Evolutionary conservation across 2,329 filamentous ascomycete genomes (phyloP), one percentile per base, ranked within the genome.

Genomic region (Colletotrichum cereale): DNA sequence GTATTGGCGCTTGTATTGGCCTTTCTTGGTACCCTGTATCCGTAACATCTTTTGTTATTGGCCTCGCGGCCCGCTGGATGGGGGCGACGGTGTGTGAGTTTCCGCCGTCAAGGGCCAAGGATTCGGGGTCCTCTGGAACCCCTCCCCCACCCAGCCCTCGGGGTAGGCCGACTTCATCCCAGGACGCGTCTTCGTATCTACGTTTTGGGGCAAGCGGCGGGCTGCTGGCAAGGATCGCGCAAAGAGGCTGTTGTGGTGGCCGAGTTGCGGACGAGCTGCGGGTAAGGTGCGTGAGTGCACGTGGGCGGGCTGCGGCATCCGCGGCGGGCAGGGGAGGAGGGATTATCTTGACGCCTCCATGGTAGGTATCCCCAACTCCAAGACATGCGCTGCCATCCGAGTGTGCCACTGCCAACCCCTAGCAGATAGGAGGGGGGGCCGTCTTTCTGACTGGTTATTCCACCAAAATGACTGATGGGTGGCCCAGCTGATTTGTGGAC

Each of bases 1-100:
- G 61, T 48, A 67, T 62, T 50, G 67, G 63, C 67, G 63, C 36
- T 44, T 57, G 34, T 71, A 64, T 71, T 71, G 68, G 64, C 64
- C 68, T 47, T 58, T 36, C 57, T 67, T 71, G 68, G 68, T 47
- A 57, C 38, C n/a, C n/a, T n/a, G n/a, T 29, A 2, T 14, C 21
- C n/a, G n/a, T n/a, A n/a, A n/a, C n/a, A n/a, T n/a, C 11, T n/a
- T 34, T 34, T 29, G 50, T 7, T 16, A 36, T 29, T 48, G 40
- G 48, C 34, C 18, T 57, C 40, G 68, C 53, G 26, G 52, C n/a
- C 58, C 68, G 65, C 58, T 58, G 65, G 42, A 29, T 63, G 52
- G 68, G 68, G 55, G 57, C 14, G 57, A 56, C 47, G 68, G 64
- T 63, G 55, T 47, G 16, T 52, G 31, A 62, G 31, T 34, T 24